Evolutionary conservation across 371 early-diverging fungal species (phyloP).

Genomic region (Mucor circinelloides): DNA sequence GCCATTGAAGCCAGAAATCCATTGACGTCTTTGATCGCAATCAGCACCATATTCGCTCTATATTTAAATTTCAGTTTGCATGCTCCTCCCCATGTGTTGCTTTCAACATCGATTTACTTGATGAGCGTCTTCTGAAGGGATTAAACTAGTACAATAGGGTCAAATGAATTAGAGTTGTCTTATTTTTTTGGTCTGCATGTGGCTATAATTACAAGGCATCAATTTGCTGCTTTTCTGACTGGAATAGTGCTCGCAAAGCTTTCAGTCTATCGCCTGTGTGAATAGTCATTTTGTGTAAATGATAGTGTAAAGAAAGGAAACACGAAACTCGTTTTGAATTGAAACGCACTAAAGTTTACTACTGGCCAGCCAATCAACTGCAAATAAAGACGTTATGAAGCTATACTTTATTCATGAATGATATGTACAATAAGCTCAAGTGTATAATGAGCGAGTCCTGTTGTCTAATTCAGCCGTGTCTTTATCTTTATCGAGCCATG

Average conservation of each 20-base stretch:
- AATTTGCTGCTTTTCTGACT: conserved; percentile 15
- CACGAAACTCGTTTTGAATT: background rate
- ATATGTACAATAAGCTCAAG: conserved; percentile 6
- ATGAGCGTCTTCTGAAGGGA: conserved; percentile 85
- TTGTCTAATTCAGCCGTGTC: background rate
- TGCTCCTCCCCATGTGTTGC: no score
- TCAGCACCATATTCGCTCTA: conserved; percentile 94
- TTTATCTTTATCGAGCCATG: conserved; percentile 15
- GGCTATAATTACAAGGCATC: conserved; percentile 28
- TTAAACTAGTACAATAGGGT: conserved; percentile 57
- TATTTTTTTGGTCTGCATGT: background rate
- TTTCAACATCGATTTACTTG: no score
- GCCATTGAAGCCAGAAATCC: conserved; percentile 95
- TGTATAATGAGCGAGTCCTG: background rate
- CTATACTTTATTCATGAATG: no score
- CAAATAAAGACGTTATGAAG: background rate
- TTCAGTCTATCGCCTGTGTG: conserved; percentile 23
- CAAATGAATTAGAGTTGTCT: background rate
- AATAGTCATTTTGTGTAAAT: conserved; percentile 25
- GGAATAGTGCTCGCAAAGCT: conserved; percentile 20
- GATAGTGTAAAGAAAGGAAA: conserved; percentile 3
- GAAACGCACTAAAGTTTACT: background rate
- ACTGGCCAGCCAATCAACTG: background rate
- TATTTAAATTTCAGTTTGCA: background rate
- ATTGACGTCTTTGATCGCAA: conserved; percentile 84